phyloP scores from a whole-genome alignment of 2,329 filamentous ascomycete species.

The Thielaviopsis populi region DNA sequence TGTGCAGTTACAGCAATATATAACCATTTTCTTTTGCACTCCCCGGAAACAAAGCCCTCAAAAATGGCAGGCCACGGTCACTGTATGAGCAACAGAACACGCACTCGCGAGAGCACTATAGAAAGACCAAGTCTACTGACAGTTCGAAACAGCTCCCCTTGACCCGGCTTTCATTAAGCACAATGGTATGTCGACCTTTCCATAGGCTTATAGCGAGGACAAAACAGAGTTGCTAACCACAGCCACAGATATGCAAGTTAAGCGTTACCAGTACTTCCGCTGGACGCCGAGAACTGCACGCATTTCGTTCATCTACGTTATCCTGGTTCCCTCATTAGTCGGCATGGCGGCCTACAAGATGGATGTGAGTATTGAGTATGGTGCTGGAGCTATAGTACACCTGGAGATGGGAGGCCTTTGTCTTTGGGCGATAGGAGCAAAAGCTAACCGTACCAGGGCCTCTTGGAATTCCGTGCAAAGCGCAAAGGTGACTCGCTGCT shows the following conservation, averaged over 20 bases:
- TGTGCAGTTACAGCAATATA: neutral
- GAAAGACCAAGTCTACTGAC: neutral
- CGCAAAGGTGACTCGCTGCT: conserved; percentile 68
- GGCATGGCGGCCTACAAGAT: conserved; percentile 61
- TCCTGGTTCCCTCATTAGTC: conserved; percentile 55
- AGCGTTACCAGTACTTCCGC: conserved; percentile 88
- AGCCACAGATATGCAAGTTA: conserved; percentile 56
- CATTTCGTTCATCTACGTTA: conserved; percentile 62
- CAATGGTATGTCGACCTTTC: conserved; percentile 9
- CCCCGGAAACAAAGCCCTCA: neutral
- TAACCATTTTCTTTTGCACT: neutral
- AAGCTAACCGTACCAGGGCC: conserved; percentile 45
- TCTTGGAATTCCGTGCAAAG: conserved; percentile 75
- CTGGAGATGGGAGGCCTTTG: neutral
- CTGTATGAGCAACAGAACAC: conserved; percentile 6
- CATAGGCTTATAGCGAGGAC: neutral
- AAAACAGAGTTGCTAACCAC: neutral
- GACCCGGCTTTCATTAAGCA: conserved; percentile 18
- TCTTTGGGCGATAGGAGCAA: neutral
- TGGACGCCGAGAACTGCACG: conserved; percentile 76
- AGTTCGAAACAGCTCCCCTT: conserved; percentile 11
- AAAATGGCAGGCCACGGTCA: conserved; percentile 14
- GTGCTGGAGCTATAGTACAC: neutral
- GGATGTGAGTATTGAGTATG: conserved; percentile 54
- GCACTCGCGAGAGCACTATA: neutral